Percentiles rank a stretch among this genome's conserved stretches.
Conservation (phyloP, 805 yeast genomes). For the Nakazawaea pomicola region DNA sequence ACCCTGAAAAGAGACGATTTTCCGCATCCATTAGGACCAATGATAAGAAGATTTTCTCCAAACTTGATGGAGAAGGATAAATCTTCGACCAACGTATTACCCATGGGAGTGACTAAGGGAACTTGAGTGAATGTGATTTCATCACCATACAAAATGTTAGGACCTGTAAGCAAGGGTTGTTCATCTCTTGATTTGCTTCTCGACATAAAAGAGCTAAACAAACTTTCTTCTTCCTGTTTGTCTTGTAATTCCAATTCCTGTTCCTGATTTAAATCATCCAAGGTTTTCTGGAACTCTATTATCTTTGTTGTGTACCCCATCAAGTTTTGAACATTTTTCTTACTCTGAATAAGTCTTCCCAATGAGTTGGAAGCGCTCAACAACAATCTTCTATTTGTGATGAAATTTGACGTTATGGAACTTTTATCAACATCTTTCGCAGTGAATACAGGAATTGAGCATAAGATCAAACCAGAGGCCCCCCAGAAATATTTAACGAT, state of each 20-base stretch:
- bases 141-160: conserved; percentile 40
- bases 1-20: conserved; percentile 88
- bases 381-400: conserved; percentile 80
- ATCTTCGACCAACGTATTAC: conserved; percentile 62
- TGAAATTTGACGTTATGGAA: conserved; percentile 70
- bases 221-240: conserved; percentile 7
- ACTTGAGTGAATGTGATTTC: conserved; percentile 69
- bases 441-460: conserved; percentile 84
- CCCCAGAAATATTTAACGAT: conserved; percentile 94
- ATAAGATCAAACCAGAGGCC: conserved; percentile 83
- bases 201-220: conserved; percentile 5
- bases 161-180: conserved; percentile 25
- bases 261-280: conserved; percentile 44
- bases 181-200: conserved; percentile 2
- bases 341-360: conserved; percentile 80
- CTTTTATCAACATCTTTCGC: conserved; percentile 17
- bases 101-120: conserved; percentile 82
- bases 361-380: conserved; percentile 83
- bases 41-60: conserved; percentile 82
- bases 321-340: conserved; percentile 78
- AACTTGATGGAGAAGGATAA: conserved; percentile 68
- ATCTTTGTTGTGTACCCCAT: conserved; percentile 79
- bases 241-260: conserved; percentile 13
- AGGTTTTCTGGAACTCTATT: conserved; percentile 59
- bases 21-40: conserved; percentile 97